Base-by-base conservation (phyloP, 768 basidiomycete genomes). In the Lactifluus echinatus region DNA sequence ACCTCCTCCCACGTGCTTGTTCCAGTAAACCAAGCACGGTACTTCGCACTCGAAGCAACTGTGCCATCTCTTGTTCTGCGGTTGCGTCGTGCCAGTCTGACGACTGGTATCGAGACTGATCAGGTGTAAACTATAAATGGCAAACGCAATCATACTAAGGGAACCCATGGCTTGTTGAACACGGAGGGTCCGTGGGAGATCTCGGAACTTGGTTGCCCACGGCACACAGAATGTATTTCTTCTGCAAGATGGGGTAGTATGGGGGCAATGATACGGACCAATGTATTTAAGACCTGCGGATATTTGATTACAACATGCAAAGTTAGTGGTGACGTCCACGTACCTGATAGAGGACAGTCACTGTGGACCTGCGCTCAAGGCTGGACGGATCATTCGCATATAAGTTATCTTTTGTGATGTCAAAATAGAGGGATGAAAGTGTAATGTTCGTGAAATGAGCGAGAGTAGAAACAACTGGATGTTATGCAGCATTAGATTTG, bases 211-310 rank as follows among this genome's bases (percentile, higher is more conserved):
- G 60, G 31, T 33, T 56, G 44, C 56, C 52, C 19, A 37, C 14
- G 33, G 10, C 70, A 68, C 14, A 67, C 68, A 23, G 74, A 71
- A 63, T 89, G 78, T 54, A 94, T 81, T 69, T 97, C 95, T 70
- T 96, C 93, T 0, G 91, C 88, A 5, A 96, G 79, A 66, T 95
- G 89, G 8, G 95, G 95, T 2, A 91, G 74, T 26, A 97, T 83
- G 0, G 95, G 95, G 0, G 91, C 89, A 45, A 93, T 73, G 2
- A 91, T 76, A 3, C 76, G 77, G 1, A 81, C 81, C 71, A 91
- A 79, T 2, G 81, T 84, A 28, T 74, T 71, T 49, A 94, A 69
- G 37, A 84, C 75, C 89, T 93, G 49, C 8, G 8, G 56, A 36
- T 23, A 21, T 12, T 15, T 45, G 15, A 31, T 28, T 14, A 53